Evolutionary conservation across 2,329 filamentous ascomycete genomes (phyloP).

Genomic region (Monosporascus sp.): DNA sequence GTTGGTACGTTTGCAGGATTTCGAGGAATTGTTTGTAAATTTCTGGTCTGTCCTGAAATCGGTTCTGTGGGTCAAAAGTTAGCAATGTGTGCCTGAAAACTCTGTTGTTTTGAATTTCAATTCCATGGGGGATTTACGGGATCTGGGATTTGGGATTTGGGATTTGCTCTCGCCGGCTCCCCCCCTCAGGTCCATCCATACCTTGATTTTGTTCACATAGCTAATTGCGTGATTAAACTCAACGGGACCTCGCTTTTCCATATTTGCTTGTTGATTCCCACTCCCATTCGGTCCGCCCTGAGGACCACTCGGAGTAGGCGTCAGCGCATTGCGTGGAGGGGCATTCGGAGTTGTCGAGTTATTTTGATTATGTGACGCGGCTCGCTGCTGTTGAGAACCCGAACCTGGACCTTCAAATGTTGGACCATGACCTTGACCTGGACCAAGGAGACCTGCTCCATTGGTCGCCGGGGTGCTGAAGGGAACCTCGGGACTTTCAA

Average conservation of each 20-base stretch:
- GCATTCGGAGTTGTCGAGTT: slow-evolving; percentile 35
- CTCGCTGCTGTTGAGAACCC: slow-evolving; percentile 24
- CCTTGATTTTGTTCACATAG: slow-evolving; percentile 99
- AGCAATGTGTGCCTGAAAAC: not conserved
- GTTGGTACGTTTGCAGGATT: slow-evolving; percentile 95
- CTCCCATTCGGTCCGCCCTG: slow-evolving; percentile 58
- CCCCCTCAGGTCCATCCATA: slow-evolving; percentile 38
- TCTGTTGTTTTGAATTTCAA: not conserved
- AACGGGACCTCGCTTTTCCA: slow-evolving; percentile 87
- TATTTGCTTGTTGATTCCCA: slow-evolving; percentile 52
- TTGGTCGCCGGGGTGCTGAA: slow-evolving; percentile 54
- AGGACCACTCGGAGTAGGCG: slow-evolving; percentile 52
- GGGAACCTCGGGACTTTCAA: slow-evolving; percentile 58
- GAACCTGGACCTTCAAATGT: slow-evolving; percentile 27
- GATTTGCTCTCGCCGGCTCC: no score
- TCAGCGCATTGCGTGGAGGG: slow-evolving; percentile 50
- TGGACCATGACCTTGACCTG: slow-evolving; percentile 29
- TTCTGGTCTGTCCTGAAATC: slow-evolving; percentile 91
- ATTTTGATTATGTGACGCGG: slow-evolving; percentile 27
- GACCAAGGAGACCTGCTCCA: slow-evolving; percentile 43
- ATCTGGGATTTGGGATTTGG: no score
- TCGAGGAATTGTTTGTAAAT: slow-evolving; percentile 99
- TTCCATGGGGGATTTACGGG: no score
- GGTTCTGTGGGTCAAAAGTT: slow-evolving; percentile 58
- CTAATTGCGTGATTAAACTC: slow-evolving; percentile 99